Base-by-base conservation (phyloP, 768 basidiomycete genomes). In the Mycena amicta region DNA sequence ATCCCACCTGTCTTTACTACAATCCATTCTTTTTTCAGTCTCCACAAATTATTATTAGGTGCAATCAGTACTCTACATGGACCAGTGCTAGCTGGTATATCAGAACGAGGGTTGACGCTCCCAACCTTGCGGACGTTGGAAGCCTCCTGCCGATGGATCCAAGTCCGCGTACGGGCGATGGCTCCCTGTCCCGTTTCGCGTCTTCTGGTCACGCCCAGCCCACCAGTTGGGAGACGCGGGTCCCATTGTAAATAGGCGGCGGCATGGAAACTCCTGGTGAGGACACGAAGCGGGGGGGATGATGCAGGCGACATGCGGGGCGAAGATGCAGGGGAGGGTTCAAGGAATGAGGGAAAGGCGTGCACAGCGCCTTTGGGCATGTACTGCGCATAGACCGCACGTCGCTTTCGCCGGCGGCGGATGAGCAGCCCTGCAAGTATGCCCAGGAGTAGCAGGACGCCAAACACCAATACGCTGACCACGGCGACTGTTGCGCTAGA, bases 111-210 rank as follows among this genome's bases (percentile, higher is more conserved):
- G 4, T 61, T 43, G 56, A 54, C 25, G 60, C 29, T 61, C 60
- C 60, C 60, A 61, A 4, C 30, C 20, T 55, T 52, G 60, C 13
- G 60, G 60, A 2, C 55, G 51, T 45, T 61, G 60, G 39, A 61
- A 30, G 12, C 43, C 11, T 4, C 43, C 50, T 26, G 45, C 33
- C 27, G 55, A 6, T 8, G 55, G 60, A 47, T 61, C 60, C 51
- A 56, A 56, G 27, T 61, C 60, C 37, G 20, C 52, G 41, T 54
- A 61, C 12, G 52, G 46, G 5, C 60, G 60, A 41, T 61, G 52
- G 16, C 30, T 51, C 40, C 23, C 31, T 29, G 50, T 45, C 25
- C 45, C 18, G 20, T 15, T 13, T 25, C 5, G 28, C 30, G 23
- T 13, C 51, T 61, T 61, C 45, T 61, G 43, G 40, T 56, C 60